phyloP scores from a whole-genome alignment of 345 rosid genomes.

The Fremontodendron californicum region DNA sequence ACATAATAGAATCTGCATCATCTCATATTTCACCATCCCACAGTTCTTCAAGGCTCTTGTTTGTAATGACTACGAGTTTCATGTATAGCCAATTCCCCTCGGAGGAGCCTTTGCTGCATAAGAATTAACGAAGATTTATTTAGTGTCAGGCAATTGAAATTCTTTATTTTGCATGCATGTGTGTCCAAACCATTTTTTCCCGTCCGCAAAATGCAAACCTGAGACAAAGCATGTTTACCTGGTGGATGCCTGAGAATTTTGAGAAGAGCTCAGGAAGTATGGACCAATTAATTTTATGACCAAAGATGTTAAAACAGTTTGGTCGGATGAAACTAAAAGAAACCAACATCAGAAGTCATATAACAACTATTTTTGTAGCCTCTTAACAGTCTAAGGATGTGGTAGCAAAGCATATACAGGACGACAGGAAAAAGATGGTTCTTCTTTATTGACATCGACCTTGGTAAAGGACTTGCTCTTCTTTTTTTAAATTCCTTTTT shows the following conservation, averaged over 20 bases:
- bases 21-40: conserved; percentile 60
- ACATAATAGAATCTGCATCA: neutral
- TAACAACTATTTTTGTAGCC: too few relatives aligned
- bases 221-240: conserved; percentile 27
- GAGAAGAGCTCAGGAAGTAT: conserved; percentile 43
- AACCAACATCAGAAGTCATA: too few relatives aligned
- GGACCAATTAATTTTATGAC: too few relatives aligned
- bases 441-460: too few relatives aligned
- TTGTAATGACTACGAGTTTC: conserved; percentile 41
- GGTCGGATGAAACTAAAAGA: too few relatives aligned
- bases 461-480: too few relatives aligned
- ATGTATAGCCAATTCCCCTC: conserved; percentile 50
- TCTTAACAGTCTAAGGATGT: too few relatives aligned
- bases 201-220: neutral
- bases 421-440: too few relatives aligned
- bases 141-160: neutral
- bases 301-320: too few relatives aligned
- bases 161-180: neutral
- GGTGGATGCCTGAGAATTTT: conserved; percentile 40
- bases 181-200: neutral
- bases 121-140: neutral
- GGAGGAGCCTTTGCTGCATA: conserved; percentile 52
- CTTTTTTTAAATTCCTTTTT: too few relatives aligned
- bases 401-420: too few relatives aligned
- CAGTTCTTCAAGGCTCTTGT: conserved; percentile 41